Conservation (phyloP, 2,329 filamentous ascomycete genomes). For the Penicillium sp. region DNA sequence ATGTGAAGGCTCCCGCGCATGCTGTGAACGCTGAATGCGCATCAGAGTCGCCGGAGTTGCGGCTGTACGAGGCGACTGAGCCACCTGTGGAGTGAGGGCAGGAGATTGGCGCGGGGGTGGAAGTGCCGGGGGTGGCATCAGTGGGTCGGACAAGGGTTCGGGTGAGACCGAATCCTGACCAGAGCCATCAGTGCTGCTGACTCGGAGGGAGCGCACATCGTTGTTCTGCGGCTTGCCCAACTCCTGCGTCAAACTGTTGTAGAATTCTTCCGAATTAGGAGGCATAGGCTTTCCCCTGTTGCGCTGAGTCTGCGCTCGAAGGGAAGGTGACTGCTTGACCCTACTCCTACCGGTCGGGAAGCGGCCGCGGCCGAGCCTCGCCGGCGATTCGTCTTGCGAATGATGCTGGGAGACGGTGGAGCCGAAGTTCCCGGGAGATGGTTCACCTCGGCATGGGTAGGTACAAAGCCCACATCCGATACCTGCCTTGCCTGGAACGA, state of each 20-base stretch:
- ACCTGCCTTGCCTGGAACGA: slow-evolving; percentile 34
- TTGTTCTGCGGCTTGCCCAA: slow-evolving; percentile 24
- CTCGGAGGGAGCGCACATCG: slow-evolving; percentile 28
- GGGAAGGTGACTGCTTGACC: slow-evolving; percentile 43
- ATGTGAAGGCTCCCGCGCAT: slow-evolving; percentile 36
- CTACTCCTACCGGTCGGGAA: slow-evolving; percentile 32
- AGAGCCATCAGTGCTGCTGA: slow-evolving; percentile 43
- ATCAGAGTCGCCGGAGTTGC: slow-evolving; percentile 87
- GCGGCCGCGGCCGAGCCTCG: slow-evolving; percentile 32
- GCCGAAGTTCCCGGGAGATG: slow-evolving; percentile 27
- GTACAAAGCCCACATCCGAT: slow-evolving; percentile 39
- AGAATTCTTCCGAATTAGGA: slow-evolving; percentile 32
- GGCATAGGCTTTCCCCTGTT: slow-evolving; percentile 29
- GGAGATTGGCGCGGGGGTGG: slow-evolving; percentile 42
- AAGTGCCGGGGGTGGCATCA: slow-evolving; percentile 48
- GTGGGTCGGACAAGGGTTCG: slow-evolving; percentile 46
- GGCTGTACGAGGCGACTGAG: slow-evolving; percentile 48
- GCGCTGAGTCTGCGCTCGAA: slow-evolving; percentile 38
- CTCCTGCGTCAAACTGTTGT: slow-evolving; percentile 36
- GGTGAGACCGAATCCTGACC: slow-evolving; percentile 48
- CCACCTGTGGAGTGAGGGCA: slow-evolving; percentile 30
- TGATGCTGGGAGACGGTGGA: slow-evolving; percentile 24
- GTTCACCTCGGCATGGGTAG: slow-evolving; percentile 40
- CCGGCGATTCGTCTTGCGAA: slow-evolving; percentile 39
- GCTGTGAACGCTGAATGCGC: slow-evolving; percentile 56